Evolutionary conservation across 306 rosid species (phyloP).

Genomic region (Pyrus betulifolia): DNA sequence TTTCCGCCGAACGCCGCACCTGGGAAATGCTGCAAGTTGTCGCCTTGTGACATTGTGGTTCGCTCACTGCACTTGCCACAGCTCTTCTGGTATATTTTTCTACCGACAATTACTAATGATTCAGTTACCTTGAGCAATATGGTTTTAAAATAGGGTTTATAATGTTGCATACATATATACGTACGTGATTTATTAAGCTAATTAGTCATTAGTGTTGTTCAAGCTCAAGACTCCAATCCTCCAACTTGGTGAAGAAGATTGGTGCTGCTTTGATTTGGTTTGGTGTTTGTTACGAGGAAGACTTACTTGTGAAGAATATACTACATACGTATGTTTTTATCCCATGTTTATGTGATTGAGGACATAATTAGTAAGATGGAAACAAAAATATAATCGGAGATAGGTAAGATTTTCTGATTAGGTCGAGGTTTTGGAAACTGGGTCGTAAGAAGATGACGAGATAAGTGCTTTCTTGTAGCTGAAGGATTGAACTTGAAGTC

Average conservation of each 20-base stretch:
- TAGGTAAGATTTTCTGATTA: neutral
- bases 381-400: too few species aligned
- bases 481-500: neutral
- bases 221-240: neutral
- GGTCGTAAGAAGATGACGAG: neutral
- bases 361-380: too few species aligned
- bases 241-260: neutral
- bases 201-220: neutral
- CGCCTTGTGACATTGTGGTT: conserved; percentile 28
- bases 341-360: too few species aligned
- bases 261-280: neutral
- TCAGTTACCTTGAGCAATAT: conserved; percentile 6
- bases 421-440: neutral
- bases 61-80: conserved; percentile 24
- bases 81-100: conserved; percentile 17
- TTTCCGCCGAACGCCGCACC: conserved; percentile 98
- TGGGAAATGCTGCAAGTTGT: conserved; percentile 67
- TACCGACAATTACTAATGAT: conserved; percentile 27
- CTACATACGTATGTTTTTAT: too few species aligned
- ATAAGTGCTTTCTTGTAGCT: neutral
- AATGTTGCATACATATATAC: neutral
- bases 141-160: neutral
- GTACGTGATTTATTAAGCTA: neutral
- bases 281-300: neutral
- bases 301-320: neutral